Conservation (phyloP, 495 filamentous ascomycete genomes). For the Viridothelium virens region DNA sequence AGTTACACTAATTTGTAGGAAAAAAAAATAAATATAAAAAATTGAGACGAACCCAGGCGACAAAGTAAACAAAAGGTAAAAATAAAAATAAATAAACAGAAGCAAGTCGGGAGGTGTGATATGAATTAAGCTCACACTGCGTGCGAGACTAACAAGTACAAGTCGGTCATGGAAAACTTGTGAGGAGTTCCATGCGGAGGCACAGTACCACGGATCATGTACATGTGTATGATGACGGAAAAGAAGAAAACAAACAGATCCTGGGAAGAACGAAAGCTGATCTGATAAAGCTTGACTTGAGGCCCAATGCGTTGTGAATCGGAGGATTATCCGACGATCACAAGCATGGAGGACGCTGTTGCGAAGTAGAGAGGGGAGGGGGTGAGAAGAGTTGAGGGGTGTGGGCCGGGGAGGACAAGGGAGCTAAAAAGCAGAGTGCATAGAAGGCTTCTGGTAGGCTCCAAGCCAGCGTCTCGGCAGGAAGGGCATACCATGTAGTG, state of each 20-base stretch:
- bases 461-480: slow-evolving; percentile 27
- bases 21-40: neutral
- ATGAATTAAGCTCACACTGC: neutral
- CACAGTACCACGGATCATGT: slow-evolving; percentile 5
- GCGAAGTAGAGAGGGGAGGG: neutral
- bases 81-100: neutral
- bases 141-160: neutral
- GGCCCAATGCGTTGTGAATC: slow-evolving; percentile 1
- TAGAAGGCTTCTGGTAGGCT: slow-evolving; percentile 15
- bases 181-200: neutral
- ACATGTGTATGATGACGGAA: slow-evolving; percentile 2
- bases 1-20: neutral
- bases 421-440: slow-evolving; percentile 19
- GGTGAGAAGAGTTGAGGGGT: neutral
- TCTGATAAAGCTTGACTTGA: slow-evolving; percentile 4
- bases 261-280: slow-evolving; percentile 7
- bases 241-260: slow-evolving; percentile 10
- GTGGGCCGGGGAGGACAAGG: slow-evolving; percentile 20
- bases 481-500: slow-evolving; percentile 35
- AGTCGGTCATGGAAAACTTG: neutral
- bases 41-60: neutral
- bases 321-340: slow-evolving; percentile 11
- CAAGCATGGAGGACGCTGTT: slow-evolving; percentile 10
- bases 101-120: neutral
- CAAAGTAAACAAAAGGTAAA: neutral